Percentiles rank a stretch among this genome's conserved stretches.
Conservation (phyloP, 2,329 filamentous ascomycete genomes). For the Chaetomium globosum region DNA sequence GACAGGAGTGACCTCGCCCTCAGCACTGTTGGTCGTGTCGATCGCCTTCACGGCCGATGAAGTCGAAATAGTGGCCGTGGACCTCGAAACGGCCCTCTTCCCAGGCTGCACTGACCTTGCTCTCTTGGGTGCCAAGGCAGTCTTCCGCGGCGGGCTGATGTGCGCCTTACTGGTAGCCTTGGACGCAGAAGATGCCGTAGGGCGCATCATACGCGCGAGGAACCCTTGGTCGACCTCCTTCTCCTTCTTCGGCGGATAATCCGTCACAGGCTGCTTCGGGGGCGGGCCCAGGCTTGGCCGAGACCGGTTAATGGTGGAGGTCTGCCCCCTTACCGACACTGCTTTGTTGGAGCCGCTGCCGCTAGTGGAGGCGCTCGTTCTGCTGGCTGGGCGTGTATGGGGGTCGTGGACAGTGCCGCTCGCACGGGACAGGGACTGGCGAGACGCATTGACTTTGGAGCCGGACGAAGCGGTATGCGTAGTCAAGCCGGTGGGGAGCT, state of each 20-base stretch:
- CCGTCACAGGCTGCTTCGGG: slow-evolving; percentile 58
- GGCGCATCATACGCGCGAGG: slow-evolving; percentile 79
- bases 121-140: slow-evolving; percentile 35
- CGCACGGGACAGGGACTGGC: slow-evolving; percentile 49
- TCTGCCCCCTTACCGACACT: slow-evolving; percentile 44
- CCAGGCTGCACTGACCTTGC: slow-evolving; percentile 20
- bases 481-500: slow-evolving; percentile 67
- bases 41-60: slow-evolving; percentile 6
- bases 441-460: slow-evolving; percentile 55
- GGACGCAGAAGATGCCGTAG: slow-evolving; percentile 68
- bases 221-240: slow-evolving; percentile 69
- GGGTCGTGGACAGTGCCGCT: slow-evolving; percentile 45
- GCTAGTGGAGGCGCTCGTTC: slow-evolving; percentile 46
- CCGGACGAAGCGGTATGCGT: slow-evolving; percentile 71
- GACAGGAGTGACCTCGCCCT: slow-evolving; percentile 9
- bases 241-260: slow-evolving; percentile 53
- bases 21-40: slow-evolving; percentile 1
- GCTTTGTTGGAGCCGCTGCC: slow-evolving; percentile 35
- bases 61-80: not conserved
- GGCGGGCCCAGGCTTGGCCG: slow-evolving; percentile 61
- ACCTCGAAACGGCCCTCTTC: slow-evolving; percentile 26
- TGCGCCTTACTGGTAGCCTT: slow-evolving; percentile 67
- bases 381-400: slow-evolving; percentile 50
- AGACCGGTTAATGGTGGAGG: slow-evolving; percentile 49
- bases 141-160: slow-evolving; percentile 53